phyloP scores from a whole-genome alignment of 257 asterid species.

The Solanum verrucosum region DNA sequence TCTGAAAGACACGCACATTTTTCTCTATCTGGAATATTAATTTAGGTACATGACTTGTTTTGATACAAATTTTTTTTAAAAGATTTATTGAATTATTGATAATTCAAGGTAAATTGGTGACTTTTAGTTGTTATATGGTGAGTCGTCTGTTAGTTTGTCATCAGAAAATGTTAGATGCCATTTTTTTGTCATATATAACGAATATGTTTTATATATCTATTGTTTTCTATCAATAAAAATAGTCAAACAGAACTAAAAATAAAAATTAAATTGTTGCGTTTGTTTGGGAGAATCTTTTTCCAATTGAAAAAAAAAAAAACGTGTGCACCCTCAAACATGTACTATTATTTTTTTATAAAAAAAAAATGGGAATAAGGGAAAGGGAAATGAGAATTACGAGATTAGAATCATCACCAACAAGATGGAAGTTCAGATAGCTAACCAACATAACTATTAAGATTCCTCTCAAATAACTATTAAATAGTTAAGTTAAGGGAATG shows the following conservation, averaged over 20 bases:
- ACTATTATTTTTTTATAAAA: too few species aligned
- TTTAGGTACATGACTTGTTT: neutral
- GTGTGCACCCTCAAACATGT: neutral
- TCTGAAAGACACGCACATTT: too few species aligned
- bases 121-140: slow-evolving; percentile 5
- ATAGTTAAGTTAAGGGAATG: too few species aligned
- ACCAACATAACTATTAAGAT: too few species aligned
- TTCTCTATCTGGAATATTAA: neutral
- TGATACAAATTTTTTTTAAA: neutral
- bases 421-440: too few species aligned
- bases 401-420: neutral
- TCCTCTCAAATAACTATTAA: too few species aligned
- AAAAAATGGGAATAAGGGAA: neutral
- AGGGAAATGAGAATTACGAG: neutral
- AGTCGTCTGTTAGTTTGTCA: neutral
- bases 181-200: neutral
- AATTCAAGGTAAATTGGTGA: slow-evolving; percentile 16
- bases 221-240: neutral
- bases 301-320: neutral
- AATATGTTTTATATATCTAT: neutral
- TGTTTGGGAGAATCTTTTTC: neutral
- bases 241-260: neutral
- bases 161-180: slow-evolving; percentile 15
- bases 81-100: neutral
- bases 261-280: slow-evolving; percentile 10